Evolutionary conservation across 2,329 filamentous ascomycete species (phyloP), one percentile per base, ranked within the genome.

Genomic region (Xylaria sp.): DNA sequence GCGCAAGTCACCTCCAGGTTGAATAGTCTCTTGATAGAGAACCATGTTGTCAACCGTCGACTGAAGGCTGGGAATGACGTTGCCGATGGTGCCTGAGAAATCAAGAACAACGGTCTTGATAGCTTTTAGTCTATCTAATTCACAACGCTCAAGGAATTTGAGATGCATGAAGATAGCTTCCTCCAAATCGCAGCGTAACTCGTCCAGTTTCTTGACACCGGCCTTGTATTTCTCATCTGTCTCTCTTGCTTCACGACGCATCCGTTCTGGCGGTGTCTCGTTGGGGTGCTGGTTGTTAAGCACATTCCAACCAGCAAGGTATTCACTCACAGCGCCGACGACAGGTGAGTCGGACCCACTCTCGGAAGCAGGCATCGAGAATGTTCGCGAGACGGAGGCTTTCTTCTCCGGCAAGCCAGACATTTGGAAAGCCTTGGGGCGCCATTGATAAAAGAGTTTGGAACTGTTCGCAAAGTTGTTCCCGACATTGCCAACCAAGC

Each of bases 1-100:
- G 72, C 96, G 89, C 74, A 99, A 84, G 80, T 99, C 96, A 48
- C 93, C 92, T 57, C 90, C 80, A 6, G 96, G 96, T 80, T 98
- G 96, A n/a, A 99, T 93, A 0, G 96, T 98, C 84, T 99, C 96
- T 80, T 99, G 96, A 83, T 97, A 99, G 56, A 99, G 87, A 90
- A 99, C 94, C 94, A 99, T 98, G 79, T 97, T 94, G 83, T 99
- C 96, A 28, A 99, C 94, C 0, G 94, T 94, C 68, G 95, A 95
- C 82, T 98, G 96, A 71, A 99, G 84, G 77, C 93, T 97, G 20
- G 96, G 97, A 71, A 99, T 98, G 76, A 98, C 95, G 77, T 99
- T 99, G 85, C 95, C 95, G 80, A 99, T 93, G 46, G 95, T 94
- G 55, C 96, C 96, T 4, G 95, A 98, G 81, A 99, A 98, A 82